A percentile compares a stretch with the other conserved stretches of the same genome.
These are phyloP conservation scores for Hanseniaspora gamundiae DNA, from an alignment of 1,139 yeast genomes.

Conservation along the genomic window DNA sequence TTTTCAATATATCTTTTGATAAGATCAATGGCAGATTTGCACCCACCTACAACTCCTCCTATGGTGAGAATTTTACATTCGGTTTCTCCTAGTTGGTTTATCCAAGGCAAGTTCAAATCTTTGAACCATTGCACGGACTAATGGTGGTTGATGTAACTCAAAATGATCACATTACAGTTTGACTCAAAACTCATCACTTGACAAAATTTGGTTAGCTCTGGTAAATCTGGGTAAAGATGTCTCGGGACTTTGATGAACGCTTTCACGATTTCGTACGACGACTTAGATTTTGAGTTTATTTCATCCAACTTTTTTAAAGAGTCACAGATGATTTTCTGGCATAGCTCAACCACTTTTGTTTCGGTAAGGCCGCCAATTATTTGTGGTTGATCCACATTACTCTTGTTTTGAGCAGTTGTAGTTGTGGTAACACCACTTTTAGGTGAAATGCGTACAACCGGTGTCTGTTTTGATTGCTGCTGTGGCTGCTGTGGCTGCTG, in stretches of 20 bases:
- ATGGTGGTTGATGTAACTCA: constrained; percentile 22
- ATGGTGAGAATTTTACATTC: constrained; percentile 23
- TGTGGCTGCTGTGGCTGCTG: no score
- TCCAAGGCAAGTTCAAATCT: constrained; percentile 14
- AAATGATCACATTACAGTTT: constrained; percentile 24
- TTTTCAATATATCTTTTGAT: constrained; percentile 4
- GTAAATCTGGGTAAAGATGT: constrained; percentile 12
- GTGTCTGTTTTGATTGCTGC: no score
- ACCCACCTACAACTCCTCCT: constrained; percentile 20
- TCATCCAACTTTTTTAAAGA: constrained; percentile 10
- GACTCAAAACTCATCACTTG: constrained; percentile 19
- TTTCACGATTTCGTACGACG: constrained; percentile 21
- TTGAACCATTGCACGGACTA: constrained; percentile 23
- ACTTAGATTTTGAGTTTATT: constrained; percentile 15
- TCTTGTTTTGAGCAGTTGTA: neutral
- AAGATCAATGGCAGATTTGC: constrained; percentile 1
- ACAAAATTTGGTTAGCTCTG: constrained; percentile 16
- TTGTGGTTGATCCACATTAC: neutral
- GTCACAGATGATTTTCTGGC: constrained; percentile 2
- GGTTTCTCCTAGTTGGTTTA: constrained; percentile 14
- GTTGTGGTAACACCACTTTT: neutral
- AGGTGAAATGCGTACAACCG: no score
- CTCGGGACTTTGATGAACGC: constrained; percentile 23
- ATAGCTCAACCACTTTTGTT: neutral
- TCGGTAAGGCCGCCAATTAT: neutral